Conservation (phyloP, 805 yeast species). For the Wickerhamiella australiensis region DNA sequence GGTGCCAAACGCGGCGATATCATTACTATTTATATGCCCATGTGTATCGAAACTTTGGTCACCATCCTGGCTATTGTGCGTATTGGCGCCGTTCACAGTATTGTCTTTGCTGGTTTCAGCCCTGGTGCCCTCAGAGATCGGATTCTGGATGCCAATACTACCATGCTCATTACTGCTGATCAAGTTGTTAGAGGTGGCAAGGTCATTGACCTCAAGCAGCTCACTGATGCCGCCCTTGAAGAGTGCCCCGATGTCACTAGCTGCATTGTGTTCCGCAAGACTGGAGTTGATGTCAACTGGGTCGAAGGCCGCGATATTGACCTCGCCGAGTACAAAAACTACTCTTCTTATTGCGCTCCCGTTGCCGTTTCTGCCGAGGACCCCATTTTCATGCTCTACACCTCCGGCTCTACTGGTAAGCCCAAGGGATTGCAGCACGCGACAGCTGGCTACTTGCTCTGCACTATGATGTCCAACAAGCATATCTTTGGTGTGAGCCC, state of each 20-base stretch:
- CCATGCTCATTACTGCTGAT: conserved; percentile 65
- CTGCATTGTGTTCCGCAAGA: conserved; percentile 63
- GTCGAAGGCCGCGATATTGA: conserved; percentile 52
- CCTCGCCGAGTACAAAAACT: conserved; percentile 63
- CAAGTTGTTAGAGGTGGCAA: conserved; percentile 78
- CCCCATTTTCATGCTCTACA: conserved; percentile 66
- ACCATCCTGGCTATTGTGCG: conserved; percentile 68
- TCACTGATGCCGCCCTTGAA: conserved; percentile 67
- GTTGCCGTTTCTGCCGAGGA: conserved; percentile 69
- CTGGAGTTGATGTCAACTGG: conserved; percentile 48
- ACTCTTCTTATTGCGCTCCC: conserved; percentile 59
- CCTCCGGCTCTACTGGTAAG: conserved; percentile 80
- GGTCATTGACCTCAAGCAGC: conserved; percentile 65
- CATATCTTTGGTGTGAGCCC: conserved; percentile 66
- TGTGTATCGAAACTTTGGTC: conserved; percentile 69
- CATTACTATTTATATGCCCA: conserved; percentile 76
- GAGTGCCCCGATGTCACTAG: conserved; percentile 54
- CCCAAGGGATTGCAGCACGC: conserved; percentile 80
- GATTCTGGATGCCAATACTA: conserved; percentile 58
- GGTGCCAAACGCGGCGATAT: conserved; percentile 75
- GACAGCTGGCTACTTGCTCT: conserved; percentile 67
- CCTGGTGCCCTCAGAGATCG: conserved; percentile 61
- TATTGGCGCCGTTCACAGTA: conserved; percentile 76
- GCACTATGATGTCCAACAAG: conserved; percentile 61
- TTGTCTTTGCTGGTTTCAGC: conserved; percentile 75